Base-by-base conservation (phyloP, 352 stramenopile genomes). In the Blastocystis sp. region DNA sequence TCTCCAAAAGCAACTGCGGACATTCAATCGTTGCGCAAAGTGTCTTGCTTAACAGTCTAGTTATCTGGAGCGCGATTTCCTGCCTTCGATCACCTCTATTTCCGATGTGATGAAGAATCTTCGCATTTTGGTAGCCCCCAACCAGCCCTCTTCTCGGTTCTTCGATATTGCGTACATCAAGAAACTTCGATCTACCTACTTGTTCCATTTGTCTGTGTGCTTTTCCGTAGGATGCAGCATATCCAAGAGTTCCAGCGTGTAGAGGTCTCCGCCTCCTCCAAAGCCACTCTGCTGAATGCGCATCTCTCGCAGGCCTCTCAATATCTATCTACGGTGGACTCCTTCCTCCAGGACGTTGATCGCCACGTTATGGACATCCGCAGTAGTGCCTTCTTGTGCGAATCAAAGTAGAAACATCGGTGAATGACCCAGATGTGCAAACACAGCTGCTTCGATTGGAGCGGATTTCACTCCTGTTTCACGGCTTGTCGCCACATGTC, bases 141-240 rank as follows among this genome's bases (percentile, higher is more conserved):
- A 84, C 39, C 73, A 84, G 73, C n/a, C 73, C 39, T 66, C 73
- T n/a, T 84, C 73, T 29, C 50, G 54, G 23, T 84, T 84, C 56
- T 84, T 84, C 26, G 73, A 84, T 11, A 39, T 84, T 9, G n/a
- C 50, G 9, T 68, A 68, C 56, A 84, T 84, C 56, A 23, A 41
- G 9, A 13, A 29, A 11, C 39, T 84, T 50, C 73, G 73, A 37
- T 15, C 62, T 34, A 47, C 64, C 43, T 84, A 39, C 53, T n/a
- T 84, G 73, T 84, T 29, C 13, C 15, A 8, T 41, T n/a, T 6
- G 43, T 13, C 6, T 11, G 5, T 37, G 20, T 41, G 15, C n/a
- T 23, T 56, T 59, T 47, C 13, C 15, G 70, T 47, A 84, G 73
- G 23, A 61, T 47, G 2, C 20, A 26, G 2, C 62, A 68, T 45